Evolutionary conservation across 1,284 basidiomycete species (phyloP), one percentile per base, ranked within the genome.

Genomic region (Stereum hirsutum): DNA sequence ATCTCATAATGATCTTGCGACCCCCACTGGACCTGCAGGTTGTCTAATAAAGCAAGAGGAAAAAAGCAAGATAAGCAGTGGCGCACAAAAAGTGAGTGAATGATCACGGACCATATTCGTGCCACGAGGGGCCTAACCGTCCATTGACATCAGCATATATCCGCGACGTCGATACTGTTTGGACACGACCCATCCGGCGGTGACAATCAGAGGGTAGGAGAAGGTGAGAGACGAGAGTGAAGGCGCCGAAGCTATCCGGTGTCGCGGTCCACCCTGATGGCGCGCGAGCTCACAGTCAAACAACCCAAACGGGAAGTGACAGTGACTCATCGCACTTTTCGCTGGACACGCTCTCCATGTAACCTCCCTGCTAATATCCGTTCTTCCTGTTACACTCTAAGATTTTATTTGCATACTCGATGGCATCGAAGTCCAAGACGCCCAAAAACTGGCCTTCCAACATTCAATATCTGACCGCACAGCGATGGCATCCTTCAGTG

Each of bases 1-100:
- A 98, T 96, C 69, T 99, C 95, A 59, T 98, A 99, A 65, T 96
- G 90, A 68, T 98, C 95, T 66, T 98, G 96, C 4, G 84, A 78
- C 43, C 91, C 91, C 91, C 92, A 95, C 52, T 91, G 87, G 15
- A 95, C 89, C 61, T 91, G 88, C 17, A 95, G 72, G 62, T 92
- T 92, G 70, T 95, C 91, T 84, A 45, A 39, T 19, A 27, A 39
- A 44, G 30, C 42, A 35, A 46, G 27, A 51, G 50, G 52, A 74
- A 55, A 40, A 41, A 35, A 39, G 36, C 43, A 40, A 41, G 27
- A n/a, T n/a, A n/a, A n/a, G n/a, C n/a, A n/a, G n/a, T n/a, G n/a
- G n/a, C n/a, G n/a, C n/a, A 43, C 48, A 54, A 53, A 48, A 49
- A 41, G 40, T n/a, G n/a, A n/a, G n/a, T n/a, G n/a, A n/a, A 54